phyloP scores from a whole-genome alignment of 345 rosid genomes.

The Aegle marmelos region DNA sequence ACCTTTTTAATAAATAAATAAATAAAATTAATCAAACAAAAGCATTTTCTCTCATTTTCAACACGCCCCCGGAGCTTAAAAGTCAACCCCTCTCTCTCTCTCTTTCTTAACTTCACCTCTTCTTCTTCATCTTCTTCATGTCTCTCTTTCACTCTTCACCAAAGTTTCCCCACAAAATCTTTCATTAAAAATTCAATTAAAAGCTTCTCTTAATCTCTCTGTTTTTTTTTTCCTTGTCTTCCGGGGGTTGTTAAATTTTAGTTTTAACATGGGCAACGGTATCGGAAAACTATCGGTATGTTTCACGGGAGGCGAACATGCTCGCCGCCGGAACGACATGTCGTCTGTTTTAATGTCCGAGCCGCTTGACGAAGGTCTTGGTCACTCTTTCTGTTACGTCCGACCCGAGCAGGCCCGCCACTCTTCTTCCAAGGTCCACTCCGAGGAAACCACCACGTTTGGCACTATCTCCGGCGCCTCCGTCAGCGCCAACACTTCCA shows the following conservation, averaged over 20 bases:
- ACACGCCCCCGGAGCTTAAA: conserved; percentile 19
- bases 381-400: conserved; percentile 93
- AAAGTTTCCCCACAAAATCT: background rate
- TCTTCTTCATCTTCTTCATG: conserved; percentile 16
- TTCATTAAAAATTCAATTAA: background rate
- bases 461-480: conserved; percentile 95
- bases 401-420: conserved; percentile 65
- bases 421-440: conserved; percentile 80
- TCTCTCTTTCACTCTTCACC: conserved; percentile 10
- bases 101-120: background rate
- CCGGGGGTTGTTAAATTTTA: background rate
- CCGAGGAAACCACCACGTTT: conserved; percentile 78
- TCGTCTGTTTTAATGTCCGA: conserved; percentile 39
- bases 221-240: background rate
- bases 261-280: conserved; percentile 73
- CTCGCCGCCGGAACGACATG: conserved; percentile 42
- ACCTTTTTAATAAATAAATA: conserved; percentile 1
- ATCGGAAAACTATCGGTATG: conserved; percentile 64
- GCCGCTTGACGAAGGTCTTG: conserved; percentile 81
- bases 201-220: background rate
- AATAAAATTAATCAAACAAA: conserved; percentile 13
- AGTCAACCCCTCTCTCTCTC: conserved; percentile 65
- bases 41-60: conserved; percentile 21
- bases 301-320: conserved; percentile 59
- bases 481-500: conserved; percentile 90